These are phyloP conservation scores for Bacidia gigantensis DNA, from an alignment of 495 filamentous ascomycete genomes.

Conservation along the genomic window DNA sequence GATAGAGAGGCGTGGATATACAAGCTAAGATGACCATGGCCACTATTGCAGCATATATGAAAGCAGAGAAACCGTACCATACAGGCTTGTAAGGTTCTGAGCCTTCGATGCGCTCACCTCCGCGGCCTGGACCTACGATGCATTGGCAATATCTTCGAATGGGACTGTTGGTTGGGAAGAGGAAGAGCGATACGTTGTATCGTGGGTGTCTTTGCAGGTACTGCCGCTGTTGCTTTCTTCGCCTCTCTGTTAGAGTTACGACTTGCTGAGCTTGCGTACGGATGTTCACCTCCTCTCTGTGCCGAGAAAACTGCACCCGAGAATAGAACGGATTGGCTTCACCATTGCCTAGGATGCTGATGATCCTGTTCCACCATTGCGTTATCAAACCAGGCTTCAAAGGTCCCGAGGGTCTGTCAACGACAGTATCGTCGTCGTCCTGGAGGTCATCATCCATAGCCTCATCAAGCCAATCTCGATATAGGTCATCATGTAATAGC, in stretches of 20 bases:
- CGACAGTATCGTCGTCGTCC: slow-evolving; percentile 20
- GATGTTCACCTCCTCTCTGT: slow-evolving; percentile 67
- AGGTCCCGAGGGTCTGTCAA: slow-evolving; percentile 19
- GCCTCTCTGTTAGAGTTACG: slow-evolving; percentile 63
- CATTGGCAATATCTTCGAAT: slow-evolving; percentile 74
- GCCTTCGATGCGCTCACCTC: slow-evolving; percentile 71
- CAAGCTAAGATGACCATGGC: slow-evolving; percentile 95
- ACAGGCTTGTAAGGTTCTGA: slow-evolving; percentile 70
- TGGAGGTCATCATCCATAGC: slow-evolving; percentile 23
- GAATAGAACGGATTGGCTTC: slow-evolving; percentile 97
- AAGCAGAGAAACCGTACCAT: slow-evolving; percentile 86
- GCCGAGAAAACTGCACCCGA: slow-evolving; percentile 54
- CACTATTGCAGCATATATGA: slow-evolving; percentile 89
- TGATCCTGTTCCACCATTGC: slow-evolving; percentile 40
- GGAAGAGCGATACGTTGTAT: slow-evolving; percentile 85
- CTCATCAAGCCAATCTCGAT: slow-evolving; percentile 87
- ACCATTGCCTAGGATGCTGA: slow-evolving; percentile 38
- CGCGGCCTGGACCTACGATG: slow-evolving; percentile 84
- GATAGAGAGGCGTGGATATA: slow-evolving; percentile 85
- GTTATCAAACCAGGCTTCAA: slow-evolving; percentile 42
- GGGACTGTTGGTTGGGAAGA: slow-evolving; percentile 65
- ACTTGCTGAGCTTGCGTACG: slow-evolving; percentile 80
- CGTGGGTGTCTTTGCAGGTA: slow-evolving; percentile 75
- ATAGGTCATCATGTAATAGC: slow-evolving; percentile 89
- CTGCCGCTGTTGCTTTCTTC: slow-evolving; percentile 77